These are phyloP conservation scores for Hirschfeldia incana DNA, from an alignment of 345 rosid species.

Conservation along the genomic window DNA sequence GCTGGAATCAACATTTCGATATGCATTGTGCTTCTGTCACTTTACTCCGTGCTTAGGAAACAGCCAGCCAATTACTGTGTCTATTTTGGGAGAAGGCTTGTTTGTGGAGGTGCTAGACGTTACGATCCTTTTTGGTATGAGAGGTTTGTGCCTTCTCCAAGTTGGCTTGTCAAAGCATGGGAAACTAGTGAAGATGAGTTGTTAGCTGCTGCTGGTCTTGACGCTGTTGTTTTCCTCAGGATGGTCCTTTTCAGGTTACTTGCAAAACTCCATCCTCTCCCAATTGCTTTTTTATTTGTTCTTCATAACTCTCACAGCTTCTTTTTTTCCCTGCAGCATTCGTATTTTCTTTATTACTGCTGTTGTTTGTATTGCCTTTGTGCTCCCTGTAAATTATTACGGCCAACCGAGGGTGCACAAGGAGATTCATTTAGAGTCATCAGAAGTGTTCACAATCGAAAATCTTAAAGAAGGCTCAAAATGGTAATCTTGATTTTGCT, in stretches of 20 bases:
- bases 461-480: conserved; percentile 73
- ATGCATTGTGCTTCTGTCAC: conserved; percentile 58
- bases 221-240: conserved; percentile 80
- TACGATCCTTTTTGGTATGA: conserved; percentile 56
- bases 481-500: conserved; percentile 46
- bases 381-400: conserved; percentile 86
- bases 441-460: conserved; percentile 73
- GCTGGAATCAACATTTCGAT: conserved; percentile 76
- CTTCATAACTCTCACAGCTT: neutral
- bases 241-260: conserved; percentile 72
- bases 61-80: conserved; percentile 74
- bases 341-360: conserved; percentile 73
- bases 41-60: conserved; percentile 82
- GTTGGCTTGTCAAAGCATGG: conserved; percentile 93
- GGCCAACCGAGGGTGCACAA: conserved; percentile 70
- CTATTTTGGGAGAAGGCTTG: conserved; percentile 69
- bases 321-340: conserved; percentile 52
- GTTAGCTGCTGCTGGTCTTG: conserved; percentile 70
- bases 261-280: neutral
- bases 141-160: conserved; percentile 85
- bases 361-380: conserved; percentile 61
- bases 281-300: conserved; percentile 1
- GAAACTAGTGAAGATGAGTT: conserved; percentile 78
- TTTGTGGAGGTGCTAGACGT: conserved; percentile 39
- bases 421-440: conserved; percentile 57